Percentiles rank a stretch among this genome's conserved stretches.
Conservation (phyloP, 192 early-diverging fungal genomes). For the Helicostylum pulchrum region DNA sequence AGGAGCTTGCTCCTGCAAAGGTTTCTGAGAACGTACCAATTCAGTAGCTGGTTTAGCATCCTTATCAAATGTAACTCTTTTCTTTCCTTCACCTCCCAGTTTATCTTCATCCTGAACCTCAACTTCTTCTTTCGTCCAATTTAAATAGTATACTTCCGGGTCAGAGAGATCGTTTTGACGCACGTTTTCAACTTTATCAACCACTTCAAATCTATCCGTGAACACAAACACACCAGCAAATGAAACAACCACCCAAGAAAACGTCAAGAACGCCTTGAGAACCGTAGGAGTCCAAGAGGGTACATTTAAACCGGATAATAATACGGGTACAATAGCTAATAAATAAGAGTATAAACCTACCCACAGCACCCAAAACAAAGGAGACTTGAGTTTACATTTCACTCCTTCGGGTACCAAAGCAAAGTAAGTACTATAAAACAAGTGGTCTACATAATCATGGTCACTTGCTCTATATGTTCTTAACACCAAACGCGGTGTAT, state of each 20-base stretch:
- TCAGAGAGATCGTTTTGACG: constrained; percentile 32
- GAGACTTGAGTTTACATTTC: constrained; percentile 17
- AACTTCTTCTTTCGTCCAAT: constrained; percentile 23
- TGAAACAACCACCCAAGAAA: constrained; percentile 20
- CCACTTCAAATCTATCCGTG: constrained; percentile 28
- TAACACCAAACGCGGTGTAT: constrained; percentile 15
- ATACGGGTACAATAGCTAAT: constrained; percentile 15
- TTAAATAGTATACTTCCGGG: constrained; percentile 32
- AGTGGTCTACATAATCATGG: constrained; percentile 22
- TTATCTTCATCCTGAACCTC: constrained; percentile 23
- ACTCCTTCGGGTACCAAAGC: constrained; percentile 34
- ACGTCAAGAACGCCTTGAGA: constrained; percentile 20
- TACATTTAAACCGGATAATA: constrained; percentile 9
- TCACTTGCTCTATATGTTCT: constrained; percentile 33
- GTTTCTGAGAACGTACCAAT: constrained; percentile 8
- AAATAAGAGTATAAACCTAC: constrained; percentile 24
- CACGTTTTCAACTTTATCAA: constrained; percentile 23
- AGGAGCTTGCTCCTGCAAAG: constrained; percentile 9
- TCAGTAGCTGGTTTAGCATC: constrained; percentile 24
- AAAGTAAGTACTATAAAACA: constrained; percentile 32
- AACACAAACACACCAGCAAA: constrained; percentile 25
- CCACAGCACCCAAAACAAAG: constrained; percentile 29
- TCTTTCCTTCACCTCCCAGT: constrained; percentile 16
- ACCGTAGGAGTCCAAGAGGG: constrained; percentile 2
- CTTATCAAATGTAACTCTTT: constrained; percentile 25